Base-by-base conservation (phyloP, 768 basidiomycete species). In the Neoboletus subvelutipes region DNA sequence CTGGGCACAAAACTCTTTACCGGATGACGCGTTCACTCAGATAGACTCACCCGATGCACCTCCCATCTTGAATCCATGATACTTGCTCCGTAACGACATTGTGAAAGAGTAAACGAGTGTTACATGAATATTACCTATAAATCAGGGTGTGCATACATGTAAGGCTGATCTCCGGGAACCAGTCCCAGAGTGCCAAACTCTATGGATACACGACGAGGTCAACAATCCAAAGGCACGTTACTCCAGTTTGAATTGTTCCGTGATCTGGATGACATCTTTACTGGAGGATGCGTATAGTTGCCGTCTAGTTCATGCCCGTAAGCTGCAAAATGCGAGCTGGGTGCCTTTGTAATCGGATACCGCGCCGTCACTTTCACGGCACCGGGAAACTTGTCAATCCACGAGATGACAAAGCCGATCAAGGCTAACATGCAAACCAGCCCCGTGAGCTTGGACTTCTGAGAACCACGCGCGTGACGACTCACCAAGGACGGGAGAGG, bases 1-100 rank as follows among this genome's bases (percentile, higher is more conserved):
- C 54, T 81, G 78, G 78, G 73, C 70, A 42, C 68, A 71, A 34
- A 76, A 80, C 47, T 66, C 73, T 24, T 67, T 78, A 45, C 71
- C 76, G 28, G 75, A 78, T n/a, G 76, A 76, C 42, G 63, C 70
- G 40, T 73, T 74, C 37, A 56, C 49, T 48, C 64, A 60, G 60
- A 28, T 62, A 48, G 62, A 64, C 42, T n/a, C 55, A 12, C 28
- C 43, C 18, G 24, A 40, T 50, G 31, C 51, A 45, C 45, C 31
- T 26, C 9, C 59, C 42, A 39, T 24, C 1, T 62, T 57, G 45
- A 58, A 64, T 61, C 40, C 39, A 63, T 71, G 47, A 62, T 46
- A 18, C 37, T 50, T 46, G 22, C 31, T 31, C 22, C 33, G 5
- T 45, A n/a, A 53, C 15, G 11, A 26, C 5, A 29, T 54, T 22